Percentiles rank a stretch among this genome's conserved stretches.
Evolutionary conservation across 192 early-diverging fungal species (phyloP).

Genomic region (Coemansia biformis): DNA sequence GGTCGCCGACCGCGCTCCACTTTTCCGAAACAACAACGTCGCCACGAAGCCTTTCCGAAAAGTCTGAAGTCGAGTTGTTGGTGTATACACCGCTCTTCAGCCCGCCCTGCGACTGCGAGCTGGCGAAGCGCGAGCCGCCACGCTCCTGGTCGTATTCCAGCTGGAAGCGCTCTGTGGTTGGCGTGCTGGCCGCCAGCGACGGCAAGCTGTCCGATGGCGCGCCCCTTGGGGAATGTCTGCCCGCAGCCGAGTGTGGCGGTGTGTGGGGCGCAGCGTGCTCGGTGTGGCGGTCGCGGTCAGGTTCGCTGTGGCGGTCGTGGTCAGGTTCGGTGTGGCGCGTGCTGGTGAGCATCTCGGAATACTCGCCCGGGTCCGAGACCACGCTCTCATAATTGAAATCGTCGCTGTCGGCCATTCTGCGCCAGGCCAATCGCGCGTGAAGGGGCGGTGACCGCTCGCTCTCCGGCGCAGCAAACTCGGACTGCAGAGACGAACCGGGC

Average conservation of each 20-base stretch:
- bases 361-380: constrained; percentile 27
- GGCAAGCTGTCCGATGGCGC: constrained; percentile 8
- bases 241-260: too few species aligned
- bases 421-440: too few species aligned
- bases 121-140: constrained; percentile 4
- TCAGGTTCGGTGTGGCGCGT: background rate
- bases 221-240: background rate
- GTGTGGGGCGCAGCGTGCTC: too few species aligned
- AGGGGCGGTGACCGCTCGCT: too few species aligned
- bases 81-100: constrained; percentile 36
- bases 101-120: constrained; percentile 30
- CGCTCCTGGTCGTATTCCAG: constrained; percentile 21
- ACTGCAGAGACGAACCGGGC: too few species aligned
- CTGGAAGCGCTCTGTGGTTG: constrained; percentile 24
- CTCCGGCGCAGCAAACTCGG: too few species aligned
- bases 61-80: constrained; percentile 21
- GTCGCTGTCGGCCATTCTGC: constrained; percentile 24
- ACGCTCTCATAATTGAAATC: constrained; percentile 39
- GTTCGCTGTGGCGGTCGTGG: too few species aligned
- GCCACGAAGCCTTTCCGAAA: constrained; percentile 24
- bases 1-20: constrained; percentile 31
- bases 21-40: constrained; percentile 27
- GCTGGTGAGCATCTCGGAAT: constrained; percentile 14
- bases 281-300: too few species aligned
- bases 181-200: constrained; percentile 12